These are phyloP conservation scores for Solanum piurae DNA, from an alignment of 257 asterid genomes.

Conservation along the genomic window DNA sequence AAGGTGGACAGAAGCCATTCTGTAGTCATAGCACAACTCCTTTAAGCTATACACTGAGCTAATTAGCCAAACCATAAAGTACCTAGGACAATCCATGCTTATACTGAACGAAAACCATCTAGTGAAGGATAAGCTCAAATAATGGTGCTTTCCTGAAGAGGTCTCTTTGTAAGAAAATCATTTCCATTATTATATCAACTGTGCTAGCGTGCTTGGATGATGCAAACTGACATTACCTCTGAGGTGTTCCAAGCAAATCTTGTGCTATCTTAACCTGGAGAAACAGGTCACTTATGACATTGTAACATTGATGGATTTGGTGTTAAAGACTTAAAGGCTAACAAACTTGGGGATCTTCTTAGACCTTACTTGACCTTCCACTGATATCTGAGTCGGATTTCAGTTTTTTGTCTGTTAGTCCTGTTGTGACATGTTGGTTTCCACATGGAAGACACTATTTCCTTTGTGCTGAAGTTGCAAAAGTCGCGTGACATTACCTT, in stretches of 20 bases:
- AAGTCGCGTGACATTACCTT: not conserved
- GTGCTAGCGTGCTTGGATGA: not conserved
- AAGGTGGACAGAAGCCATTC: not conserved
- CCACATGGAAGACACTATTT: not conserved
- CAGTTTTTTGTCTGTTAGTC: not conserved
- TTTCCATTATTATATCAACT: not conserved
- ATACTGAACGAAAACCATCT: not conserved
- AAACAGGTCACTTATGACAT: not conserved
- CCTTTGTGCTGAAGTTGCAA: not conserved
- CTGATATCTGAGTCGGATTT: not conserved
- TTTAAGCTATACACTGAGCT: not conserved
- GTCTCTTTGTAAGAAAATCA: not conserved
- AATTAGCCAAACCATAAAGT: not conserved
- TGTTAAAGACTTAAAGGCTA: not conserved
- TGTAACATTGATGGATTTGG: not conserved
- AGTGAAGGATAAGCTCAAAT: not conserved
- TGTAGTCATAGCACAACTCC: not conserved
- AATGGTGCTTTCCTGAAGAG: not conserved
- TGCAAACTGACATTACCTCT: not conserved
- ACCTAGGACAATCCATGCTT: not conserved
- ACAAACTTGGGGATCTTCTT: not conserved
- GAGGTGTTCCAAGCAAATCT: not conserved
- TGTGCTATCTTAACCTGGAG: not conserved
- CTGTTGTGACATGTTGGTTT: not conserved
- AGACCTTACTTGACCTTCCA: not conserved